Percentiles rank a stretch among this genome's conserved stretches.
Evolutionary conservation across 1,284 basidiomycete genomes (phyloP).

Genomic region (Ustilago xerochloae): DNA sequence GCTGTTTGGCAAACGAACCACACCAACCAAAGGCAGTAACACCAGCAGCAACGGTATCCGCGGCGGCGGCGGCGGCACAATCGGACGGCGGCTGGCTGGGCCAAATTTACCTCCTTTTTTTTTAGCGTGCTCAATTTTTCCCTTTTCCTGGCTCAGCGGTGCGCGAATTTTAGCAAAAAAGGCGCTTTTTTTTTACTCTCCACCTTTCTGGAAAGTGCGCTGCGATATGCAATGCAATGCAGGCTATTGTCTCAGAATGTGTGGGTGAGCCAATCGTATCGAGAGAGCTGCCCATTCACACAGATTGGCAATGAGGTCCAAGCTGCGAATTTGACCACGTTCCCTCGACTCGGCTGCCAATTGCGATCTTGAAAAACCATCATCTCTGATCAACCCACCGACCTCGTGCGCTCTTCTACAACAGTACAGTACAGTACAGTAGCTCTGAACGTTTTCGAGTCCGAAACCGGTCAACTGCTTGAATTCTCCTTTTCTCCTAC

Average conservation of each 20-base stretch:
- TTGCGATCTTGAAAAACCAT: constrained; percentile 3
- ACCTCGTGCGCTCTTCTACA: background rate
- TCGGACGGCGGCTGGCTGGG: background rate
- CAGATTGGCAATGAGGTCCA: background rate
- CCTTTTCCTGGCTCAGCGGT: background rate
- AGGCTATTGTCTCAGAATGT: background rate
- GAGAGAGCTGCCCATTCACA: background rate
- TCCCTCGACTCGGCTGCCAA: constrained; percentile 8
- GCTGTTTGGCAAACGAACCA: background rate
- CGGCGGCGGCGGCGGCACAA: constrained; percentile 5
- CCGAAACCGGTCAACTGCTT: background rate
- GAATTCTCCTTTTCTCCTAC: constrained; percentile 5
- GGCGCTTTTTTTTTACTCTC: background rate
- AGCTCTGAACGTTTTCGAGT: background rate
- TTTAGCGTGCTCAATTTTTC: no score
- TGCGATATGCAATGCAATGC: constrained; percentile 5
- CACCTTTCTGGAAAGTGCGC: constrained; percentile 3
- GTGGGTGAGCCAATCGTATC: constrained; percentile 10
- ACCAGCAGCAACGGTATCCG: no score
- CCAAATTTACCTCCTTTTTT: no score
- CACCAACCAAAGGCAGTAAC: background rate
- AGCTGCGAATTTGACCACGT: constrained; percentile 32
- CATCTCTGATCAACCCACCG: constrained; percentile 5
- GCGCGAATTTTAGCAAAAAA: background rate
- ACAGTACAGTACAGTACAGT: no score